These are phyloP conservation scores for Phytophthora capsici DNA, from an alignment of 352 stramenopile genomes.

Conservation along the genomic window DNA sequence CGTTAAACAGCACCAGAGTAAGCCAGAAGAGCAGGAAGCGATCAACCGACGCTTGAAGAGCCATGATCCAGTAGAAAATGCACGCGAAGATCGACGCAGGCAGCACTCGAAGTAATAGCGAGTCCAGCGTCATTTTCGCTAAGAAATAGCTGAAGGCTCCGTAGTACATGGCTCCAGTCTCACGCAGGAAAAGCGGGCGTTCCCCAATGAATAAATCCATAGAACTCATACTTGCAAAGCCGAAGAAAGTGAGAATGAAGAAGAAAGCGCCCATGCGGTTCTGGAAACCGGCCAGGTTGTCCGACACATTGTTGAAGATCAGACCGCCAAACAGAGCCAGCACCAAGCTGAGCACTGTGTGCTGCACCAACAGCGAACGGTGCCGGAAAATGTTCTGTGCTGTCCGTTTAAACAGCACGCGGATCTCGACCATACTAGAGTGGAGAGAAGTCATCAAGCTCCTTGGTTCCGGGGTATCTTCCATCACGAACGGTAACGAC, in stretches of 20 bases:
- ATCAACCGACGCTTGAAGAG: constrained; percentile 56
- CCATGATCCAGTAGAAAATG: constrained; percentile 92
- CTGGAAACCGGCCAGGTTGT: constrained; percentile 84
- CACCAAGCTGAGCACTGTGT: constrained; percentile 60
- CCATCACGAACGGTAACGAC: constrained; percentile 65
- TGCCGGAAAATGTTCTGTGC: constrained; percentile 80
- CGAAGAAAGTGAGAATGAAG: constrained; percentile 89
- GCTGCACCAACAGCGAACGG: constrained; percentile 69
- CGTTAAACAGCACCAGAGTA: constrained; percentile 84
- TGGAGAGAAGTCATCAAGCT: constrained; percentile 39
- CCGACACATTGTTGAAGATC: constrained; percentile 85
- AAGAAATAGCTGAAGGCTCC: constrained; percentile 81
- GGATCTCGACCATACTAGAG: constrained; percentile 55
- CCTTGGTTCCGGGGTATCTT: constrained; percentile 22
- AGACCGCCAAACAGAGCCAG: constrained; percentile 71
- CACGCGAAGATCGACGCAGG: constrained; percentile 81
- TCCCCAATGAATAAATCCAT: constrained; percentile 88
- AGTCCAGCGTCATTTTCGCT: constrained; percentile 75
- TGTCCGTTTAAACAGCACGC: constrained; percentile 74
- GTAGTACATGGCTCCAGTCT: constrained; percentile 84
- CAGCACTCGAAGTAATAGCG: constrained; percentile 73
- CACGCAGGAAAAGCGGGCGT: constrained; percentile 75
- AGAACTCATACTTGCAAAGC: constrained; percentile 83
- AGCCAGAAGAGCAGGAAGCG: constrained; percentile 74
- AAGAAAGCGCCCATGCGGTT: constrained; percentile 87